Evolutionary conservation across 164 flowering plant genomes (phyloP).

Genomic region (Berberis thunbergii): DNA sequence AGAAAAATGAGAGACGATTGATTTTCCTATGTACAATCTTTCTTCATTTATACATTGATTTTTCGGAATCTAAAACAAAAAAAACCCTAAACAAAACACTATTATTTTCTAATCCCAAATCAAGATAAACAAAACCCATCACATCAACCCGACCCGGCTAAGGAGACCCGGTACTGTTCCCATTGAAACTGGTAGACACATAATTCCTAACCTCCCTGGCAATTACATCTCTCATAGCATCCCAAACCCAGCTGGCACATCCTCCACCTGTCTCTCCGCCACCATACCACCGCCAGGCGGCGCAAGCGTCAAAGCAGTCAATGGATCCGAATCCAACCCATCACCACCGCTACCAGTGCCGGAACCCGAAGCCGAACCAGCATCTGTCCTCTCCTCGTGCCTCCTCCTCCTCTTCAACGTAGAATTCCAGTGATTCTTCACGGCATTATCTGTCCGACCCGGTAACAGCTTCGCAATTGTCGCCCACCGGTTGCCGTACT

Average conservation of each 20-base stretch:
- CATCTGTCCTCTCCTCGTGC: constrained; percentile 1
- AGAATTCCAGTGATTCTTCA: constrained; percentile 71
- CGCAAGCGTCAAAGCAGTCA: constrained; percentile 44
- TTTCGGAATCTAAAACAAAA: no score
- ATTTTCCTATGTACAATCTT: no score
- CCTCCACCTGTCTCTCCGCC: constrained; percentile 17
- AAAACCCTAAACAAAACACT: no score
- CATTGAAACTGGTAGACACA: constrained; percentile 31
- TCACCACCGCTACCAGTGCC: neutral
- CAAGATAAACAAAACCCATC: neutral
- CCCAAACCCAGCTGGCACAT: constrained; percentile 46
- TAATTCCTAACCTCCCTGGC: constrained; percentile 69
- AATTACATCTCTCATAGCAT: constrained; percentile 56
- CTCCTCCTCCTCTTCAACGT: constrained; percentile 45
- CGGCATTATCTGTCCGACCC: constrained; percentile 68
- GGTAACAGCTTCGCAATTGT: constrained; percentile 53
- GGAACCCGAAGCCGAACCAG: neutral
- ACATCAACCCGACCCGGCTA: neutral
- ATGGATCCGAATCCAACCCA: constrained; percentile 20
- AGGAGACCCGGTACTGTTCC: neutral
- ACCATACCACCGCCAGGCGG: constrained; percentile 33
- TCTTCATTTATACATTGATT: no score
- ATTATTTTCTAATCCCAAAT: neutral
- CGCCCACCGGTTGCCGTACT: constrained; percentile 61
- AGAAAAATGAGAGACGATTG: no score